These are phyloP conservation scores for Clonostachys sp. DNA, from an alignment of 2,329 filamentous ascomycete species.

Conservation along the genomic window DNA sequence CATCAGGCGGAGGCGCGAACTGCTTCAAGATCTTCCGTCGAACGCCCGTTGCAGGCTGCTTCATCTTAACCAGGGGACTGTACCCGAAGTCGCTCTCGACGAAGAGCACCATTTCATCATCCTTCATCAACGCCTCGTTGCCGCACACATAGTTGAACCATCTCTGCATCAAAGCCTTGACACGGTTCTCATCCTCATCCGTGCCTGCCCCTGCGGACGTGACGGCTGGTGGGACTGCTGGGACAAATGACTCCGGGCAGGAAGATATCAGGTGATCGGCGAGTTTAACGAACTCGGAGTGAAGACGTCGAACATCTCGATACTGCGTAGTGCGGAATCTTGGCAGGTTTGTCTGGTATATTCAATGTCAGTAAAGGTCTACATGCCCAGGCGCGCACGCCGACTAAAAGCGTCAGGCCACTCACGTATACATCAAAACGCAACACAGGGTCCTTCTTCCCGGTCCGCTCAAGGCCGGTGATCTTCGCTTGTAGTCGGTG, in stretches of 20 bases:
- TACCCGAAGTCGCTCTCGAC: conserved; percentile 99
- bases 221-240: conserved; percentile 88
- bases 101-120: conserved; percentile 96
- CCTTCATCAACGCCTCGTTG: conserved; percentile 88
- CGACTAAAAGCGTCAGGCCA: neutral
- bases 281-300: conserved; percentile 96
- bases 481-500: conserved; percentile 94
- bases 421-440: conserved; percentile 93
- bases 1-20: conserved; percentile 94
- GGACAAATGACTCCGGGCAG: conserved; percentile 94
- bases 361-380: conserved; percentile 11
- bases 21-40: conserved; percentile 95
- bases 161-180: conserved; percentile 85
- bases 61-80: conserved; percentile 90
- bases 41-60: conserved; percentile 94
- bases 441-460: conserved; percentile 91
- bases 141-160: conserved; percentile 94
- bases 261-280: conserved; percentile 92
- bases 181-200: conserved; percentile 86
- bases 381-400: neutral
- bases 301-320: conserved; percentile 90
- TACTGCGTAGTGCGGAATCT: conserved; percentile 98
- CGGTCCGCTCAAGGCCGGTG: conserved; percentile 85
- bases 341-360: conserved; percentile 84
- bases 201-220: conserved; percentile 94